Base-by-base conservation (phyloP, 352 stramenopile species). In the Elongisporangium anandrum region DNA sequence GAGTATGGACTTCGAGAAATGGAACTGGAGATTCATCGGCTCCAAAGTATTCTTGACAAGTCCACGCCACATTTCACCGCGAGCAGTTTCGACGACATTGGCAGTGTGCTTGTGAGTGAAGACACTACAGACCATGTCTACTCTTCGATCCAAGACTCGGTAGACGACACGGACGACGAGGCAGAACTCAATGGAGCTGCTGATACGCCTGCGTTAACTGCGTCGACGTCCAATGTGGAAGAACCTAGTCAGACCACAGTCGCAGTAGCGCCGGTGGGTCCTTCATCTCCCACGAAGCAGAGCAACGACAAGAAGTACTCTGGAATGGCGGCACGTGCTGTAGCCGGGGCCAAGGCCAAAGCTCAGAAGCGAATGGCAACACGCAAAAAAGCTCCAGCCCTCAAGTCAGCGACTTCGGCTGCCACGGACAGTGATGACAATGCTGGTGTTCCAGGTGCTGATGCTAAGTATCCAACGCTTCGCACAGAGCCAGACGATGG, bases 1-100 rank as follows among this genome's bases (percentile, higher is more conserved):
- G 75, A 95, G 53, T 85, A 75, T 17, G 86, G 86, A 8, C 63
- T 95, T 50, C 78, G 84, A 16, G 86, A 95, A 58, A 93, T 95
- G 77, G 86, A 95, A 52, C 52, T 91, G 9, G 77, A 91, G 45
- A 90, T 95, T 48, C 72, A 92, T 29, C 79, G 80, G 2, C 70
- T 88, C 17, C 62, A 90, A 45, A 56, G 64, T n/a, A 69, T 81
- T 23, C 60, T 92, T 23, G 79, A 95, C 19, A 88, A 84, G 50
- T 79, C 72, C 56, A 81, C 74, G 1, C 81, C 79, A 17, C 69
- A 66, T 20, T 47, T 78, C 59, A 64, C 66, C 22, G 70, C 54
- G 38, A 66, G 64, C 8, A 66, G 59, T 1, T 60, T 63, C 39
- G 73, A 45, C 13, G 34, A 61, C 52, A 73, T 73, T 8, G 68